Conservation (phyloP, 352 stramenopile species). For the Lagenidium sp. region DNA sequence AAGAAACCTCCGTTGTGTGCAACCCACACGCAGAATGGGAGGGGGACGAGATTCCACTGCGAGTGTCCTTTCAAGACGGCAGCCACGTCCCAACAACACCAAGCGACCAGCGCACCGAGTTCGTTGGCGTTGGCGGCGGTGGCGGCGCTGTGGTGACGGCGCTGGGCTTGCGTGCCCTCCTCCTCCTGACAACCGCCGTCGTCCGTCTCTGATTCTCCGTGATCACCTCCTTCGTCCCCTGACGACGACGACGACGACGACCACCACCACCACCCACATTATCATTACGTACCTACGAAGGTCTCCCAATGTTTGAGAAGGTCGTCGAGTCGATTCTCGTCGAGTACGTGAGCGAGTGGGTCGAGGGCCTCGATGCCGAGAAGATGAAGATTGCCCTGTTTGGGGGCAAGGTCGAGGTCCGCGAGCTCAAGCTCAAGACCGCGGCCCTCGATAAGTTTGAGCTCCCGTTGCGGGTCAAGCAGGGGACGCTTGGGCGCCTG, state of each 20-base stretch:
- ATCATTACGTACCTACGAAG: neutral
- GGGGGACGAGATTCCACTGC: too few species aligned
- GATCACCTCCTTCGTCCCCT: too few species aligned
- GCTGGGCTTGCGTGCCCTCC: neutral
- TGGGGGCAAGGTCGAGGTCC: constrained; percentile 75
- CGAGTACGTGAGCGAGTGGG: constrained; percentile 83
- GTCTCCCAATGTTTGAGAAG: constrained; percentile 68
- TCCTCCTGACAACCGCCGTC: neutral
- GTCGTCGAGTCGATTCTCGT: constrained; percentile 77
- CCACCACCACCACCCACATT: neutral
- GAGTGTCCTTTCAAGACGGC: too few species aligned
- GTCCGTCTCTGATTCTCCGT: neutral
- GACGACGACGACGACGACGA: too few species aligned
- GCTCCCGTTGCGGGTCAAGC: constrained; percentile 67
- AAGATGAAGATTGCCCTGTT: constrained; percentile 86
- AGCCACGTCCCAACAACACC: too few species aligned
- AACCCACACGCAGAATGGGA: too few species aligned
- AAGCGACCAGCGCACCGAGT: too few species aligned
- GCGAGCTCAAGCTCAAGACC: constrained; percentile 61
- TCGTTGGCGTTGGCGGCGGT: too few species aligned
- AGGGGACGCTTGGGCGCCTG: constrained; percentile 50
- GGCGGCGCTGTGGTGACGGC: neutral
- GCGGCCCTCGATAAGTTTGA: constrained; percentile 71
- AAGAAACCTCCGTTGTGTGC: too few species aligned
- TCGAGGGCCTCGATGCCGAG: constrained; percentile 77